Evolutionary conservation across 140 eudicot genomes (phyloP), one percentile per base, ranked within the genome.

Genomic region (Erigeron philadelphicus): DNA sequence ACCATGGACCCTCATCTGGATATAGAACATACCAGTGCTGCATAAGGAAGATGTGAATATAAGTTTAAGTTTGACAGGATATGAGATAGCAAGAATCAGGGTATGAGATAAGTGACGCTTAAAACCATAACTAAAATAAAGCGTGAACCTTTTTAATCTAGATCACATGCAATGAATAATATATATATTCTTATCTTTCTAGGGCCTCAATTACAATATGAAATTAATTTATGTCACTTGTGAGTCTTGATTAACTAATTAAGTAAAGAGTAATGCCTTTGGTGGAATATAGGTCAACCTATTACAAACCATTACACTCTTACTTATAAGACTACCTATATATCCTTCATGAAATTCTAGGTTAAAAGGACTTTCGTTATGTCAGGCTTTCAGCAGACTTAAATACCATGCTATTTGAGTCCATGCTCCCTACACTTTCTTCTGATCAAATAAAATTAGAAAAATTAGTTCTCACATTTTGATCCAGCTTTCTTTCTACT

Each of bases 1-100:
- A 92, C 98, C 98, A 92, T 42, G 98, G 98, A 38, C 90, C 95
- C 73, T 84, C 93, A 23, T 81, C 72, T 82, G 98, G 95, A 80
- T 88, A 92, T 45, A 60, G 77, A 75, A 88, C 95, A 83, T 88
- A 92, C 98, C 98, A 92, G 74, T 84, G 93, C 98, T 92, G 74
- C 91, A 84, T 78, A 73, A 85, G 47, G 57, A n/a, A 57, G 23
- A 44, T 61, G 54, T 23, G 71, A 70, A 74, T 45, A 31, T 57
- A 38, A 64, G 68, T 62, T 55, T 48, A 52, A 55, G 56, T 35
- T 56, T 61, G 44, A 66, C 38, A 60, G 38, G 35, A 45, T 12
- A 56, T 23, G 50, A 21, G 64, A 40, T 61, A 47, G 63, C 46
- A 69, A 6, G 31, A 10, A 49, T 47, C 31, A 21, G 59, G 40